phyloP scores from a whole-genome alignment of 257 asterid species.

The Nemophila menziesii region DNA sequence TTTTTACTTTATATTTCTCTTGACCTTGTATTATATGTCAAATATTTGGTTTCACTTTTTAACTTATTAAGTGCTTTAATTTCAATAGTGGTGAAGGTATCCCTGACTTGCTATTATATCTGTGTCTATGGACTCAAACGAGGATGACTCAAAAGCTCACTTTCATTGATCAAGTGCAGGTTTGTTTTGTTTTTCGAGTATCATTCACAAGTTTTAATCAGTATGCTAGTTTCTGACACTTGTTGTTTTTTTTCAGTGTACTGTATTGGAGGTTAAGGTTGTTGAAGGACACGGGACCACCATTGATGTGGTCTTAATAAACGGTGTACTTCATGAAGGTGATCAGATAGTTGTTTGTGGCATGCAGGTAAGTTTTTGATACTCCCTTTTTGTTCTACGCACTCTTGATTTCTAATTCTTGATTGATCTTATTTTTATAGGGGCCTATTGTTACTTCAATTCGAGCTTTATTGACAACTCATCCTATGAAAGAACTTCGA shows the following conservation, averaged over 20 bases:
- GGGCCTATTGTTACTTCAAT: constrained; percentile 81
- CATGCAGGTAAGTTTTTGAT: constrained; percentile 51
- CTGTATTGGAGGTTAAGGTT: constrained; percentile 97
- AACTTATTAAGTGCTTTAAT: constrained; percentile 1
- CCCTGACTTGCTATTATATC: constrained; percentile 66
- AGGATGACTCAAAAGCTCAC: constrained; percentile 78
- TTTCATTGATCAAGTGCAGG: constrained; percentile 76
- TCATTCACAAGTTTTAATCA: no score
- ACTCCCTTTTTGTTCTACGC: constrained; percentile 6
- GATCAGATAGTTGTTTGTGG: constrained; percentile 96
- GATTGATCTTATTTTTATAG: constrained; percentile 28
- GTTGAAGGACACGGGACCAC: constrained; percentile 98
- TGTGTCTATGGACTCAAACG: constrained; percentile 87
- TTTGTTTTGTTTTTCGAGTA: no score
- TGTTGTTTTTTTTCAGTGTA: constrained; percentile 46
- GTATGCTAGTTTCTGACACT: constrained; percentile 8
- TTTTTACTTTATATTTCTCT: constrained; percentile 8
- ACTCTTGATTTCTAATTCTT: constrained; percentile 4
- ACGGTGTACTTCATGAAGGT: constrained; percentile 95
- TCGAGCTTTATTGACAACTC: constrained; percentile 91
- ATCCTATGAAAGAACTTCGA: constrained; percentile 98
- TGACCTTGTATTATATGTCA: not conserved
- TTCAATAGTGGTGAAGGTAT: constrained; percentile 83
- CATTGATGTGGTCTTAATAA: constrained; percentile 86
- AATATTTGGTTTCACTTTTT: not conserved